Evolutionary conservation across 1,139 yeast species (phyloP).

Genomic region (Taphrina confusa): DNA sequence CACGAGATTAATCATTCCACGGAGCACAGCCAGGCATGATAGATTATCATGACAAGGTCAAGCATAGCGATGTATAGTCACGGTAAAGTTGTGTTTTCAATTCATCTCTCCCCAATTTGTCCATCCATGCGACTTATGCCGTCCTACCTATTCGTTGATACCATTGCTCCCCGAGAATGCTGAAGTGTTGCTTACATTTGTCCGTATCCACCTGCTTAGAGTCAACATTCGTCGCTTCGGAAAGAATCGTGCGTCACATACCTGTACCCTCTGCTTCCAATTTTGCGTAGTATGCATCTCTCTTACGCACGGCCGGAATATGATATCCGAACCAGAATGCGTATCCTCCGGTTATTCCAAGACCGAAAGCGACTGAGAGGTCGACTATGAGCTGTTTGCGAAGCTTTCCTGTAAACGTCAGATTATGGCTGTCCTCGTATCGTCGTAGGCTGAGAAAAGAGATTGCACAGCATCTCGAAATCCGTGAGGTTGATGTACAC

Average conservation of each 20-base stretch:
- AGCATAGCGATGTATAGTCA: too few relatives aligned
- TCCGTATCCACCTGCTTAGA: conserved; percentile 12
- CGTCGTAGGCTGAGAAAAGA: too few relatives aligned
- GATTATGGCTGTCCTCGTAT: too few relatives aligned
- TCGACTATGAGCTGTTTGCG: conserved; percentile 35
- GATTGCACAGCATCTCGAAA: too few relatives aligned
- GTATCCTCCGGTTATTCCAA: conserved; percentile 36
- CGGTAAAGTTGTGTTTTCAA: too few relatives aligned
- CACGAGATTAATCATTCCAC: too few relatives aligned
- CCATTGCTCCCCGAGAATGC: background rate
- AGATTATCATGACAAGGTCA: too few relatives aligned
- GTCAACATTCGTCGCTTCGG: background rate
- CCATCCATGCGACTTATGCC: background rate
- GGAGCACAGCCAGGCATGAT: too few relatives aligned
- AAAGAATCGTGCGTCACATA: background rate
- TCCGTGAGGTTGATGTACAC: too few relatives aligned
- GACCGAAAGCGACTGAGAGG: conserved; percentile 34
- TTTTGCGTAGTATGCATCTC: conserved; percentile 37
- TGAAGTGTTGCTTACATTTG: conserved; percentile 7
- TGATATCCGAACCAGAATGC: conserved; percentile 38
- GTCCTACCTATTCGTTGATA: conserved; percentile 13
- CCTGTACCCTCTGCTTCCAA: conserved; percentile 35
- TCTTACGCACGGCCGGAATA: conserved; percentile 37
- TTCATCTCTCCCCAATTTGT: background rate
- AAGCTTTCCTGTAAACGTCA: conserved; percentile 25